Conservation (phyloP, 2,329 filamentous ascomycete genomes). For the Graphium sp. region DNA sequence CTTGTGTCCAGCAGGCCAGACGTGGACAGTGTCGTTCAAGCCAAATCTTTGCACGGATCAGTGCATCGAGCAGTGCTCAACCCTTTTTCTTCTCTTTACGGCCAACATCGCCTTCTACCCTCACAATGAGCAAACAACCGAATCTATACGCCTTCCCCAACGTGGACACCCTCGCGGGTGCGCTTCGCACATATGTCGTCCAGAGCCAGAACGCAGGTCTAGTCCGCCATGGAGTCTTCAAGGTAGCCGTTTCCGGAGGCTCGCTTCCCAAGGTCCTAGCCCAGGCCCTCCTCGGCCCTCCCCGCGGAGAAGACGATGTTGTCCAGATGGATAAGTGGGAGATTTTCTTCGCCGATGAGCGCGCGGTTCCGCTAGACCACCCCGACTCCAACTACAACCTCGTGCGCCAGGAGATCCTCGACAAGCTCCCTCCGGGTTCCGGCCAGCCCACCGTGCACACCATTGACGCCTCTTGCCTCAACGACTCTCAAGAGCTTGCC, state of each 20-base stretch:
- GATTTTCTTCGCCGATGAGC: conserved; percentile 97
- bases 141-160: conserved; percentile 70
- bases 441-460: conserved; percentile 59
- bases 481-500: conserved; percentile 80
- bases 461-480: conserved; percentile 48
- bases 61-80: conserved; percentile 1
- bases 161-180: conserved; percentile 52
- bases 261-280: conserved; percentile 82
- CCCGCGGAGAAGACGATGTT: conserved; percentile 35
- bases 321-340: conserved; percentile 81
- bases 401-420: conserved; percentile 71
- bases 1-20: too few relatives aligned
- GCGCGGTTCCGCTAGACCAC: conserved; percentile 81
- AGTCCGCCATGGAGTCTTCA: conserved; percentile 68
- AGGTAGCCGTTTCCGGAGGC: conserved; percentile 83
- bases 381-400: conserved; percentile 88
- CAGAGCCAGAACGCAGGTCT: conserved; percentile 67
- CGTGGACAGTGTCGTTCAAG: neutral
- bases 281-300: conserved; percentile 54
- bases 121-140: conserved; percentile 38
- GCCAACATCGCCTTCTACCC: conserved; percentile 3
- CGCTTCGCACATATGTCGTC: conserved; percentile 70
- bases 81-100: neutral
- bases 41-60: neutral
- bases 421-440: conserved; percentile 60